Percentiles rank a stretch among this genome's conserved stretches.
Conservation (phyloP, 2,329 filamentous ascomycete genomes). For the Alternaria metachromatica region DNA sequence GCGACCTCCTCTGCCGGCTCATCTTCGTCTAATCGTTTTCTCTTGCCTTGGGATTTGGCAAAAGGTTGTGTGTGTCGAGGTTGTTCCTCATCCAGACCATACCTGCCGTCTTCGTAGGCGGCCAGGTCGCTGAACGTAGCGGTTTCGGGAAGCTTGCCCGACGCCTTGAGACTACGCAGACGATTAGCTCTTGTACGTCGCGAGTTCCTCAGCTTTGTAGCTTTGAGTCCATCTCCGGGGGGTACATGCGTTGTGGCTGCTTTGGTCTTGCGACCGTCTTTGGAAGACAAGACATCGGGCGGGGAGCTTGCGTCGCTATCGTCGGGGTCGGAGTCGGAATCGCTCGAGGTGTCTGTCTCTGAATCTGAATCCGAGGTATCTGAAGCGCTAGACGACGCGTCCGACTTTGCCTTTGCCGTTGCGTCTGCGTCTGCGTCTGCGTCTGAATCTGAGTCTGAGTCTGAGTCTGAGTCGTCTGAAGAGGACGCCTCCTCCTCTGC, state of each 20-base stretch:
- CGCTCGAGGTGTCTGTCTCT: constrained; percentile 32
- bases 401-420: constrained; percentile 12
- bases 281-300: constrained; percentile 33
- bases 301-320: constrained; percentile 46
- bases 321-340: constrained; percentile 47
- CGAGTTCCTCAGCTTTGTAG: constrained; percentile 63
- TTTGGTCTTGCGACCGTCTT: constrained; percentile 10
- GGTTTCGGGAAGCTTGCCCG: constrained; percentile 58
- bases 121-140: constrained; percentile 60
- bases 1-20: constrained; percentile 6
- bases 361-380: constrained; percentile 31
- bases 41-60: constrained; percentile 23
- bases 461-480: constrained; percentile 17
- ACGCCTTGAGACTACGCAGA: constrained; percentile 60
- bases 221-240: constrained; percentile 57
- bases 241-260: constrained; percentile 29
- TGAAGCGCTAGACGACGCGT: constrained; percentile 21
- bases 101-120: constrained; percentile 53
- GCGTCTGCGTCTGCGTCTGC: constrained; percentile 24
- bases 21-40: constrained; percentile 33
- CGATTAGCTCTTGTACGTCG: constrained; percentile 59
- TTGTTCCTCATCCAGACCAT: not conserved
- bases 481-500: constrained; percentile 19
- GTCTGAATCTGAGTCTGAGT: constrained; percentile 34
- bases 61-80: constrained; percentile 7